A percentile compares a stretch with the other conserved stretches of the same genome.
phyloP scores from a whole-genome alignment of 768 basidiomycete species.

The Trametes maxima region DNA sequence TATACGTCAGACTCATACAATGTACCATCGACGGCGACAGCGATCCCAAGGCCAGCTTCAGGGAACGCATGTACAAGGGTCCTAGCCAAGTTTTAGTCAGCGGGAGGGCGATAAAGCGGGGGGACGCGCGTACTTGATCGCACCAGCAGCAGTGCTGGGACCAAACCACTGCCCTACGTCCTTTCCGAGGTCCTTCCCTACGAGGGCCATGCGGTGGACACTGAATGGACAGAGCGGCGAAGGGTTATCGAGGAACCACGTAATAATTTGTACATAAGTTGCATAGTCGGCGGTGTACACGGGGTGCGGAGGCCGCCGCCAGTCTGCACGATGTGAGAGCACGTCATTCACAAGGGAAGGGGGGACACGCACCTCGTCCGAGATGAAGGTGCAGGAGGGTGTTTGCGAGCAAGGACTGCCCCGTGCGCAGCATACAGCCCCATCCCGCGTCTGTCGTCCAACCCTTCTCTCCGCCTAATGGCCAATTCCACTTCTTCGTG shows the following conservation, averaged over 20 bases:
- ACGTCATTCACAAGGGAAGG: background rate
- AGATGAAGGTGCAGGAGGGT: constrained; percentile 76
- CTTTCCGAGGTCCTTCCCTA: constrained; percentile 93
- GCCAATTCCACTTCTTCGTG: constrained; percentile 64
- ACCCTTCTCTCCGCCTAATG: constrained; percentile 65
- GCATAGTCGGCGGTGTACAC: constrained; percentile 69
- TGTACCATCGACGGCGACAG: constrained; percentile 77
- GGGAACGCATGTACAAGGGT: constrained; percentile 79
- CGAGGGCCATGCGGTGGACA: constrained; percentile 93
- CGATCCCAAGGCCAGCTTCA: constrained; percentile 77
- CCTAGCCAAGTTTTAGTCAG: constrained; percentile 41
- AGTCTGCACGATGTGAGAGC: constrained; percentile 54
- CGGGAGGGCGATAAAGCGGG: background rate
- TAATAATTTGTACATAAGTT: constrained; percentile 86
- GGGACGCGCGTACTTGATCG: constrained; percentile 66
- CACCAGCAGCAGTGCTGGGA: constrained; percentile 95
- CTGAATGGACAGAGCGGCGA: constrained; percentile 85
- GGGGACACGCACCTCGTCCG: constrained; percentile 57
- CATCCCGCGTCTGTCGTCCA: constrained; percentile 87
- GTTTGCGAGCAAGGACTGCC: constrained; percentile 82
- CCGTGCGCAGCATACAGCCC: constrained; percentile 92
- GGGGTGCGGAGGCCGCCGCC: constrained; percentile 73
- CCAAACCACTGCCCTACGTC: constrained; percentile 99
- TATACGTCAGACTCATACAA: constrained; percentile 88
- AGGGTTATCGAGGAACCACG: constrained; percentile 95